These are phyloP conservation scores for Pseudogymnoascus pannorum DNA, from an alignment of 2,329 filamentous ascomycete genomes.

Conservation along the genomic window DNA sequence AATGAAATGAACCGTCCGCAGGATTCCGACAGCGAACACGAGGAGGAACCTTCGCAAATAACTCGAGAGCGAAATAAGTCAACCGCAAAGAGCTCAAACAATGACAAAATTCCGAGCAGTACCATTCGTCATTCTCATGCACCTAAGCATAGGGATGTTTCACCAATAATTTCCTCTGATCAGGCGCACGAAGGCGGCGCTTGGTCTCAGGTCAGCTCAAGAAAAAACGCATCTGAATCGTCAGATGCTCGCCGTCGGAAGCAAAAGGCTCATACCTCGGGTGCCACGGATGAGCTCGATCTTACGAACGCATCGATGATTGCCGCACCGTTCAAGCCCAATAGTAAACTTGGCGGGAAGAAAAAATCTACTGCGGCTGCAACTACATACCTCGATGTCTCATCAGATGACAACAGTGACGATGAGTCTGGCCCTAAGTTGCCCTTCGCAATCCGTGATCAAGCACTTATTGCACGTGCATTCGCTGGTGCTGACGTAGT, in stretches of 20 bases:
- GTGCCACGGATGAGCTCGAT: conserved; percentile 27
- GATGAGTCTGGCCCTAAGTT: conserved; percentile 45
- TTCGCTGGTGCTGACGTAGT: conserved; percentile 86
- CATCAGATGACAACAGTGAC: conserved; percentile 28
- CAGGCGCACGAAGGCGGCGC: conserved; percentile 24
- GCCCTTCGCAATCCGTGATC: conserved; percentile 51
- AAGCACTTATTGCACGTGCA: conserved; percentile 68
- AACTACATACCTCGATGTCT: conserved; percentile 19
- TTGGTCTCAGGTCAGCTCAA: conserved; percentile 27
- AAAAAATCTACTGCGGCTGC: conserved; percentile 23
- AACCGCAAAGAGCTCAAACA: background rate
- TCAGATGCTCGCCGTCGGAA: conserved; percentile 27
- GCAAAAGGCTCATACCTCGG: conserved; percentile 25
- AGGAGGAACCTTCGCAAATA: conserved; percentile 17
- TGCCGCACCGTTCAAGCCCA: conserved; percentile 22
- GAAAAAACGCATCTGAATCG: conserved; percentile 20
- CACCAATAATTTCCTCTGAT: conserved; percentile 13
- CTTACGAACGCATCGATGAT: conserved; percentile 27
- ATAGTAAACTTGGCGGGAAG: conserved; percentile 23
- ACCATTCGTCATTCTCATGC: background rate
- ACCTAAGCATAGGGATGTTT: background rate
- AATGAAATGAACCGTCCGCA: conserved; percentile 54
- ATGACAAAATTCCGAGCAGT: background rate
- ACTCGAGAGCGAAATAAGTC: background rate
- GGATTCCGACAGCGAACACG: conserved; percentile 40